Evolutionary conservation across 495 filamentous ascomycete genomes (phyloP), one percentile per base, ranked within the genome.

Genomic region (Annulohypoxylon stygium): DNA sequence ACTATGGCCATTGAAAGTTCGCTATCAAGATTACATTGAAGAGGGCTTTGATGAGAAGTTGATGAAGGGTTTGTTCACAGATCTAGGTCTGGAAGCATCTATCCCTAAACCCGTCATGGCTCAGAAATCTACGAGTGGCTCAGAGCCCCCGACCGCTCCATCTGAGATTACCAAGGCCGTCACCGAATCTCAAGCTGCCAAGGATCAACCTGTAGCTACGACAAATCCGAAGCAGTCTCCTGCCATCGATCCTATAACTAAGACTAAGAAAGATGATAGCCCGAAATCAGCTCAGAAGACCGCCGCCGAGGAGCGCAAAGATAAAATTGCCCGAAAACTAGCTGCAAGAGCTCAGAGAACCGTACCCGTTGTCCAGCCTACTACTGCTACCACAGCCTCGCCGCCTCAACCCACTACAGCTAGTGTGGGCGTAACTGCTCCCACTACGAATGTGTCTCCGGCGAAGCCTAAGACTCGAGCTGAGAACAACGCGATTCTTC

Each of bases 301-400:
- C 7, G 77, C 77, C 9, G 77, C 77, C 1, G 83, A 93, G 74
- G 91, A 93, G 72, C 86, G 92, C 33, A 93, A 93, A 70, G 91
- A 93, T 68, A 86, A 92, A 45, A 93, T 93, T 74, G 91, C 92
- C 16, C 86, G 89, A 48, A 88, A 93, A 76, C 84, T 93, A 55
- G 92, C 93, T 43, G 90, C 84, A 45, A 88, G 83, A 75, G 81
- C 75, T 58, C 75, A 75, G 68, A 78, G 78, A 66, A 66, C 75
- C 12, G 82, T 47, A 80, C 76, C 71, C 3, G 12, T 58, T 9
- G 37, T 11, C 23, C 62, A 70, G 18, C 48, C 57, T 36, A 34
- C 65, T 45, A 33, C 72, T 36, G 25, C 65, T 45, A 33, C 72
- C 58, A 58, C 78, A 50, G 53, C 78, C 64, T 53, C 76, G n/a